phyloP scores from a whole-genome alignment of 1,139 yeast genomes.

The Tardiomyces digboiensis region DNA sequence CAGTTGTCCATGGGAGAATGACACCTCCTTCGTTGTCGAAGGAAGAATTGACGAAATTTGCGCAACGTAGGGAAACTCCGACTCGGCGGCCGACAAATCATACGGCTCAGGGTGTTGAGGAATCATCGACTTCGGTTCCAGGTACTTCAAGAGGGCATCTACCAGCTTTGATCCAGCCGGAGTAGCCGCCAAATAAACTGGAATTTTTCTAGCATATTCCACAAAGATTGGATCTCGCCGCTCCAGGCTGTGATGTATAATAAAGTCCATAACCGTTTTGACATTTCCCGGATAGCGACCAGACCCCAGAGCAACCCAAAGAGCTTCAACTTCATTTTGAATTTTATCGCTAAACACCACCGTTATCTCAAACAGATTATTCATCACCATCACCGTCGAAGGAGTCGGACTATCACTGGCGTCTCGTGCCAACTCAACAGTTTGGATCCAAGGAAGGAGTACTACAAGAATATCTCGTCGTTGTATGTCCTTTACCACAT shows the following conservation, averaged over 20 bases:
- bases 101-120: conserved; percentile 44
- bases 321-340: conserved; percentile 82
- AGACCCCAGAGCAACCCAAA: conserved; percentile 89
- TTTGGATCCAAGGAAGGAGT: conserved; percentile 84
- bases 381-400: conserved; percentile 54
- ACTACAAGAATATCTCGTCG: conserved; percentile 75
- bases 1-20: conserved; percentile 81
- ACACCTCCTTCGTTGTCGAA: conserved; percentile 56
- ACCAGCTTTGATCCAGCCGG: conserved; percentile 48
- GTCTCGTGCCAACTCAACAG: conserved; percentile 47
- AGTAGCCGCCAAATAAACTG: conserved; percentile 60
- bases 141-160: conserved; percentile 54
- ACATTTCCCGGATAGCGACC: conserved; percentile 56
- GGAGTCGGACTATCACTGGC: conserved; percentile 39
- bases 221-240: conserved; percentile 69
- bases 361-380: conserved; percentile 77
- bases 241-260: conserved; percentile 59
- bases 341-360: conserved; percentile 63
- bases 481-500: conserved; percentile 46
- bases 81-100: conserved; percentile 22
- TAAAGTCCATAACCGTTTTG: conserved; percentile 60
- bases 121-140: conserved; percentile 82
- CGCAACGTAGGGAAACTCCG: conserved; percentile 63
- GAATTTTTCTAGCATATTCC: conserved; percentile 68
- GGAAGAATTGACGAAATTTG: conserved; percentile 52